Percentiles rank a stretch among this genome's conserved stretches.
phyloP scores from a whole-genome alignment of 2,329 filamentous ascomycete species.

The Thelonectria olida region DNA sequence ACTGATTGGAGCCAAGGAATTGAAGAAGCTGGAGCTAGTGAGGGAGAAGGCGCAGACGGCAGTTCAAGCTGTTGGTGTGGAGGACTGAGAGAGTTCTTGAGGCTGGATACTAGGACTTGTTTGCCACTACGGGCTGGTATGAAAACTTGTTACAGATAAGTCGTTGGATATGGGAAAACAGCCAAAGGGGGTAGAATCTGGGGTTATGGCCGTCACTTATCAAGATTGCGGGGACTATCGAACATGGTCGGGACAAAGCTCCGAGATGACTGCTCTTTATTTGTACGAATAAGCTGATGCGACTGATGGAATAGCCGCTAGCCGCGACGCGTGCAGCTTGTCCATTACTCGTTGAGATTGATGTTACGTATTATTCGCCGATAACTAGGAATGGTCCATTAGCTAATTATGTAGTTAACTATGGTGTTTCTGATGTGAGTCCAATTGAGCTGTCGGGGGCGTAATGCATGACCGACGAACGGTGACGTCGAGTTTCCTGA shows the following conservation, averaged over 20 bases:
- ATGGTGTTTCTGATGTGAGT: slow-evolving; percentile 7
- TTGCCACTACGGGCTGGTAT: no score
- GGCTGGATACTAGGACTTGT: no score
- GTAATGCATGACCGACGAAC: slow-evolving; percentile 19
- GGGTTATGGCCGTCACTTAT: not conserved
- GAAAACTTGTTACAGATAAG: not conserved
- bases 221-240: not conserved
- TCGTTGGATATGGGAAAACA: not conserved
- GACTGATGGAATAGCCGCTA: not conserved
- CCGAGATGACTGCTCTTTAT: not conserved
- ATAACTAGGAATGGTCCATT: no score
- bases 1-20: slow-evolving; percentile 59
- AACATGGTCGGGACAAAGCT: not conserved
- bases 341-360: no score
- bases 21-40: slow-evolving; percentile 52
- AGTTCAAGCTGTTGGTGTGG: slow-evolving; percentile 36
- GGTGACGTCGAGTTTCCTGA: slow-evolving; percentile 33
- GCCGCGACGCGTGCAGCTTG: slow-evolving; percentile 3
- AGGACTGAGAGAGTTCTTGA: slow-evolving; percentile 11
- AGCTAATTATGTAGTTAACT: not conserved
- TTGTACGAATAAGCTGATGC: not conserved
- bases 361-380: no score
- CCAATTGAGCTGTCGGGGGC: slow-evolving; percentile 3
- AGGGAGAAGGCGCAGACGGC: slow-evolving; percentile 45
- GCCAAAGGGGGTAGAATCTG: not conserved